phyloP scores from a whole-genome alignment of 78 protist genomes.

The Polysphondylium violaceum region DNA sequence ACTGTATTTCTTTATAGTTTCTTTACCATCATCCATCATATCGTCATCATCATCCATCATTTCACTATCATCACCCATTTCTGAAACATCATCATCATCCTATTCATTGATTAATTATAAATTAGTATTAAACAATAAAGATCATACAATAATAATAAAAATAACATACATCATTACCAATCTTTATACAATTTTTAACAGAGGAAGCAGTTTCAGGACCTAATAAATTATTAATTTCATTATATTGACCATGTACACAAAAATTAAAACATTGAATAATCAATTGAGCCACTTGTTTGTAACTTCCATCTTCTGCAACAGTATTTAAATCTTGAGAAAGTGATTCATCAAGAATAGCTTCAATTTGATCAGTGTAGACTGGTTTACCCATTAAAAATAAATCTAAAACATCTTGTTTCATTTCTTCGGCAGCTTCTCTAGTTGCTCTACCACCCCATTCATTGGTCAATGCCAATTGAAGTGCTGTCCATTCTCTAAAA shows the following conservation, averaged over 20 bases:
- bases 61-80: constrained; percentile 16
- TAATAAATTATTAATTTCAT: constrained; percentile 19
- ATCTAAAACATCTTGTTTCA: constrained; percentile 66
- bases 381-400: constrained; percentile 39
- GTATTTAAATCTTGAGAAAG: constrained; percentile 71
- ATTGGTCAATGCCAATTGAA: constrained; percentile 58
- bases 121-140: neutral
- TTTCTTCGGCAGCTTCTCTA: constrained; percentile 43
- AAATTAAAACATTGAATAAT: constrained; percentile 34
- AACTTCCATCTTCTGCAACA: constrained; percentile 58
- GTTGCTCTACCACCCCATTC: constrained; percentile 69
- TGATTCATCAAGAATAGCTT: constrained; percentile 34
- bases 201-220: constrained; percentile 51
- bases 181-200: constrained; percentile 22
- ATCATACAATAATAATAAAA: neutral
- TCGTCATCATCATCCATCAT: constrained; percentile 33
- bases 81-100: constrained; percentile 40
- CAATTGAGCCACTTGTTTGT: constrained; percentile 28
- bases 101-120: neutral
- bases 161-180: constrained; percentile 2
- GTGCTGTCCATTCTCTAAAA: constrained; percentile 73
- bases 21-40: neutral
- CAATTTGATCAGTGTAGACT: constrained; percentile 53
- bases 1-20: constrained; percentile 11
- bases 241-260: constrained; percentile 9